Evolutionary conservation across 352 stramenopile species (phyloP), one percentile per base, ranked within the genome.

Genomic region (Thalassiosira hispida): DNA sequence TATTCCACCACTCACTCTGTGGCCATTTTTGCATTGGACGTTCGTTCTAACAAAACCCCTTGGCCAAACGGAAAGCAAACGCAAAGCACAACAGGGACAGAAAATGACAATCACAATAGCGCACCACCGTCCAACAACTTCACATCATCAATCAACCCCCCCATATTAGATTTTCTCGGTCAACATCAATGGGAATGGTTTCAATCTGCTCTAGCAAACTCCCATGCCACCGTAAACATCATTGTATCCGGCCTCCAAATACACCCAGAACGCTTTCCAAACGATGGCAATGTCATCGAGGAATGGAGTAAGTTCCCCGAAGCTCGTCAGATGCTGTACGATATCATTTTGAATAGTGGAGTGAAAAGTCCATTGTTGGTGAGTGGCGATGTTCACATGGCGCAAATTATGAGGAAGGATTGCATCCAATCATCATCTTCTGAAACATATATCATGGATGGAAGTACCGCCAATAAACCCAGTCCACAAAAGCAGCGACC

Each of bases 371-470:
- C 96, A 12, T 95, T 98, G 46, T 79, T 98, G 18, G 83, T 98
- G 42, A 96, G 88, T 86, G 96, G 96, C 1, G 96, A 98, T 83
- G 95, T 98, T 0, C 96, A 98, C 71, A 97, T 97, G 71, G 87
- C 90, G 5, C 95, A 98, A 79, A 88, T 98, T 73, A 95, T 97
- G 75, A 92, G 96, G 62, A 96, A 97, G 44, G 86, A 96, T 64
- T 98, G 96, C 79, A 90, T 89, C 1, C 85, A 84, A 42, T 91
- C 85, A 55, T 57, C 77, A 29, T n/a, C n/a, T n/a, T n/a, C n/a
- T n/a, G n/a, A n/a, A n/a, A n/a, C n/a, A n/a, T 93, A 92, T 27
- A 84, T 86, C 18, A 87, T 95, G 60, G 95, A 94, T 56, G 18
- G 20, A 64, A 20, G 12, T 27, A 20, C 18, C 29, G 12, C 31